A percentile compares a stretch with the other conserved stretches of the same genome.
phyloP scores from a whole-genome alignment of 768 basidiomycete species.

The Termitomyces eurrhizus region DNA sequence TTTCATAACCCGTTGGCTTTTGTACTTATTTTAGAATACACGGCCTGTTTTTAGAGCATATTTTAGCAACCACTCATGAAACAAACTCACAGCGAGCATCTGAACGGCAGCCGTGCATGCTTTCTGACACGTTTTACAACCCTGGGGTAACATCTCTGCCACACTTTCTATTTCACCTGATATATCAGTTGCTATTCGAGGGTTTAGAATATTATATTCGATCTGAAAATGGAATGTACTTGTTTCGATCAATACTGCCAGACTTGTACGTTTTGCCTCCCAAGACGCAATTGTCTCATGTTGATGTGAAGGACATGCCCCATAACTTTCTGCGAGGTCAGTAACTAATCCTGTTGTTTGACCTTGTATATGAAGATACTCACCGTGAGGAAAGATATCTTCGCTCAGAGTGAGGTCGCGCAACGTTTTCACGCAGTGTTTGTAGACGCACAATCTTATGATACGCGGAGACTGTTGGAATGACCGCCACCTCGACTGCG shows the following conservation, averaged over 20 bases:
- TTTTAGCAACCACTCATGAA: not conserved
- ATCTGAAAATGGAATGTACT: constrained; percentile 31
- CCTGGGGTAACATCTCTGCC: constrained; percentile 34
- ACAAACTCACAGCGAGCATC: constrained; percentile 59
- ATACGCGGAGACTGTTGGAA: constrained; percentile 59
- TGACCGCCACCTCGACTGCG: constrained; percentile 42
- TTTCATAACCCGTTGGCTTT: constrained; percentile 52
- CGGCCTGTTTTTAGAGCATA: constrained; percentile 5
- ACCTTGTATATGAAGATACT: constrained; percentile 5
- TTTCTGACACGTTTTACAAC: constrained; percentile 52
- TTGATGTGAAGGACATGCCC: constrained; percentile 52
- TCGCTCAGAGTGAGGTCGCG: constrained; percentile 50
- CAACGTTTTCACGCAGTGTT: constrained; percentile 49
- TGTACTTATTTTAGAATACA: constrained; percentile 43
- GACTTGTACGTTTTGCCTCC: constrained; percentile 44
- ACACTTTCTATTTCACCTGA: constrained; percentile 63
- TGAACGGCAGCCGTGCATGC: constrained; percentile 62
- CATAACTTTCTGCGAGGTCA: constrained; percentile 41
- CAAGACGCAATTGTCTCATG: constrained; percentile 42
- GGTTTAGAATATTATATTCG: constrained; percentile 4
- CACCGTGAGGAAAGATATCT: constrained; percentile 68
- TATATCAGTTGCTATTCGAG: constrained; percentile 53
- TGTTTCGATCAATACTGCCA: constrained; percentile 48
- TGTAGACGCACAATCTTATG: constrained; percentile 63
- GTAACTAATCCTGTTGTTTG: constrained; percentile 6